A percentile compares a stretch with the other conserved stretches of the same genome.
Evolutionary conservation across 73 alveolate genomes (phyloP).

Genomic region (Tetrahymena borealis): DNA sequence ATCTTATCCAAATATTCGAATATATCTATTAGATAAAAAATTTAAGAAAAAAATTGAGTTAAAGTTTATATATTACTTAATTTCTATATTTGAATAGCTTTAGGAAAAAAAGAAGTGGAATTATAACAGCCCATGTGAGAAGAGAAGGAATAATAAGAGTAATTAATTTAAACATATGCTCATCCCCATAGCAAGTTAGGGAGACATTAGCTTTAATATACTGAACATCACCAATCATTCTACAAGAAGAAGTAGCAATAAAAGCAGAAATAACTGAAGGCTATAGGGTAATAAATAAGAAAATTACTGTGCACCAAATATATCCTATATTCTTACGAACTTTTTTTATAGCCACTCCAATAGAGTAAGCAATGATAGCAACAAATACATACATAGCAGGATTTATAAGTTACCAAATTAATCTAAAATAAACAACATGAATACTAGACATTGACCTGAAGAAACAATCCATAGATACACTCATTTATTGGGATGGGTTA

Average conservation of each 20-base stretch:
- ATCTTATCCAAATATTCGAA: not conserved
- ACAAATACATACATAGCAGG: slow-evolving; percentile 2
- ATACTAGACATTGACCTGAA: not conserved
- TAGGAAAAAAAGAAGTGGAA: slow-evolving; percentile 3
- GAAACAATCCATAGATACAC: slow-evolving; percentile 36
- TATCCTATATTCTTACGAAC: not conserved
- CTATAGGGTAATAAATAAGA: not conserved
- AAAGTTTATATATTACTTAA: not conserved
- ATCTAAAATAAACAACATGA: slow-evolving; percentile 16
- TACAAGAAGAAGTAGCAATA: slow-evolving; percentile 14
- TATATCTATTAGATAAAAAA: not conserved
- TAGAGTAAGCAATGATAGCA: not conserved
- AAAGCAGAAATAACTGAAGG: slow-evolving; percentile 17
- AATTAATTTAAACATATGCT: slow-evolving; percentile 3
- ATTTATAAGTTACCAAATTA: slow-evolving; percentile 26
- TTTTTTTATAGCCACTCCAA: not conserved
- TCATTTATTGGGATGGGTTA: slow-evolving; percentile 24
- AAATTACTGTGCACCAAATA: slow-evolving; percentile 13
- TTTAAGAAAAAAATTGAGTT: not conserved
- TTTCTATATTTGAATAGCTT: not conserved
- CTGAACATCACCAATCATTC: slow-evolving; percentile 5
- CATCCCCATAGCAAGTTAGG: not conserved
- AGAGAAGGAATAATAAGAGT: not conserved
- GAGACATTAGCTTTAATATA: slow-evolving; percentile 17
- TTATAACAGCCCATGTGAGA: not conserved